Conservation (phyloP, 75 land plant genomes). For the Ceratopteris richardii region DNA sequence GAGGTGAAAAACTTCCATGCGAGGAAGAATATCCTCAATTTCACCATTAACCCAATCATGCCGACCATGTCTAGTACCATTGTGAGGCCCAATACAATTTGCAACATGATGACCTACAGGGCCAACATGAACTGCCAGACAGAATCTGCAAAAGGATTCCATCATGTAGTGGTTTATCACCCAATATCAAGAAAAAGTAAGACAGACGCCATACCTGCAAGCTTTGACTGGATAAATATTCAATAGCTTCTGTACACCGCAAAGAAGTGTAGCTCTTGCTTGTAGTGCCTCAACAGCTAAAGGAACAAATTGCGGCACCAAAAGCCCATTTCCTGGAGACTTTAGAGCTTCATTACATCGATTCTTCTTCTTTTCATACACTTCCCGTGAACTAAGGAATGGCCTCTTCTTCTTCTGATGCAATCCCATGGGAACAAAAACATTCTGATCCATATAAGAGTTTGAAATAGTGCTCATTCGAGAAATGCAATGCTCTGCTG, state of each 20-base stretch:
- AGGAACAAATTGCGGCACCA: constrained; percentile 63
- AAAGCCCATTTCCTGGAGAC: constrained; percentile 79
- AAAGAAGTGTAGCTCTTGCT: constrained; percentile 53
- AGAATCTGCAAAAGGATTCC: constrained; percentile 40
- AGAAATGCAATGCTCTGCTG: no score
- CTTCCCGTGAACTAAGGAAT: constrained; percentile 53
- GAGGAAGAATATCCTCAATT: constrained; percentile 67
- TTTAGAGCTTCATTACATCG: no score
- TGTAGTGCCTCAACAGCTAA: constrained; percentile 59
- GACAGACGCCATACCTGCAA: constrained; percentile 93
- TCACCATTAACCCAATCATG: constrained; percentile 75
- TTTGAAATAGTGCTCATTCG: no score
- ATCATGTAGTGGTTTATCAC: no score
- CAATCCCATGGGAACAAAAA: constrained; percentile 51
- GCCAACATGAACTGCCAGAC: constrained; percentile 84
- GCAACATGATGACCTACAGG: constrained; percentile 70
- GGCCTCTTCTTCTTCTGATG: constrained; percentile 81
- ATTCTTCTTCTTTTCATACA: constrained; percentile 6
- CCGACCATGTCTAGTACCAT: constrained; percentile 32
- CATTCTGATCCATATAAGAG: constrained; percentile 37
- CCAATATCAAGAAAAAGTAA: no score
- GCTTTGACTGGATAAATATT: constrained; percentile 59
- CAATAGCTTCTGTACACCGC: constrained; percentile 63
- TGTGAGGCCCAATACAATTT: constrained; percentile 53
- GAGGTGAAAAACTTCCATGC: constrained; percentile 76